These are phyloP conservation scores for Meyerozyma smithsonii DNA, from an alignment of 1,139 yeast genomes.

Conservation along the genomic window DNA sequence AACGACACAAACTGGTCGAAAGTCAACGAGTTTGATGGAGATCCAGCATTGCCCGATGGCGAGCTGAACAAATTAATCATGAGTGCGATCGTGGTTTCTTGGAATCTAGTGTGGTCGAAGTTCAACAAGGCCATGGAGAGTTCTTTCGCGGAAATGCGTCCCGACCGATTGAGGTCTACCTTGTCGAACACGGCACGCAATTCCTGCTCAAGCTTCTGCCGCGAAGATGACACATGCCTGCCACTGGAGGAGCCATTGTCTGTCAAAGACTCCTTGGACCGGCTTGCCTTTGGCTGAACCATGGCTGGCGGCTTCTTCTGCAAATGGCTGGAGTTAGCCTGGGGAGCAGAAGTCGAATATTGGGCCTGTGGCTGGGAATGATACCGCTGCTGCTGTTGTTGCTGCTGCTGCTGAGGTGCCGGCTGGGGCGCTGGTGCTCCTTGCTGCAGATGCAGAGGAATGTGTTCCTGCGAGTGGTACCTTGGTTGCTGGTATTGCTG, in stretches of 20 bases:
- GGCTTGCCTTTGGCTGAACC: not conserved
- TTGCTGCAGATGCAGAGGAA: not conserved
- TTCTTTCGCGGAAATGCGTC: slow-evolving; percentile 55
- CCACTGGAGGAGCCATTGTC: not conserved
- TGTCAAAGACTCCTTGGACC: not conserved
- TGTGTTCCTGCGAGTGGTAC: slow-evolving; percentile 1
- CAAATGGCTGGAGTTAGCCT: not conserved
- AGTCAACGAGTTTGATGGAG: slow-evolving; percentile 33
- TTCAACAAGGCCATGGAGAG: slow-evolving; percentile 59
- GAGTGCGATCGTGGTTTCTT: slow-evolving; percentile 55
- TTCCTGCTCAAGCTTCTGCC: slow-evolving; percentile 45
- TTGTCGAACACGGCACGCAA: slow-evolving; percentile 51
- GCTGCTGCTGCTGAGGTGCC: slow-evolving; percentile 3
- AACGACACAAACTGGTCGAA: slow-evolving; percentile 67
- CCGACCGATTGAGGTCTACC: slow-evolving; percentile 52
- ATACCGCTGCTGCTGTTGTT: too few relatives aligned
- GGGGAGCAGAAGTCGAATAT: slow-evolving; percentile 1
- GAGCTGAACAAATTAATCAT: slow-evolving; percentile 63
- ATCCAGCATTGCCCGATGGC: slow-evolving; percentile 29
- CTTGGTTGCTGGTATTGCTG: slow-evolving; percentile 3
- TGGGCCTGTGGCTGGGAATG: not conserved
- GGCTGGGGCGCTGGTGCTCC: not conserved
- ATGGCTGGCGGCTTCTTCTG: slow-evolving; percentile 3
- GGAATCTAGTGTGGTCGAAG: slow-evolving; percentile 61
- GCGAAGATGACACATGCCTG: slow-evolving; percentile 10